Percentiles rank a stretch among this genome's conserved stretches.
These are phyloP conservation scores for Gonapodya sp. DNA, from an alignment of 192 early-diverging fungal species.

Conservation along the genomic window DNA sequence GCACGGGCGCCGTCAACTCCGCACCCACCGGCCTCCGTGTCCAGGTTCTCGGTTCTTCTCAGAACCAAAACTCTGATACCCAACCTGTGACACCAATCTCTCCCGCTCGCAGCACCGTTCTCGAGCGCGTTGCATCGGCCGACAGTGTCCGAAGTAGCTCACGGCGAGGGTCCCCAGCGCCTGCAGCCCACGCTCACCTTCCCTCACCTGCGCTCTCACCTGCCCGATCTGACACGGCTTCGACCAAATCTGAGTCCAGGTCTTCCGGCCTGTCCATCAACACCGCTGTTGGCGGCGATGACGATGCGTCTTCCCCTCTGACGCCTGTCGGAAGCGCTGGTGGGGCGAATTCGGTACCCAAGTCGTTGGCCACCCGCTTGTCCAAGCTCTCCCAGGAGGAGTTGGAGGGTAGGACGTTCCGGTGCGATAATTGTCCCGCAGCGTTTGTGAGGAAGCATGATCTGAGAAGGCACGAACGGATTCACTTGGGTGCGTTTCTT, in stretches of 20 bases:
- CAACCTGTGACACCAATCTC: background rate
- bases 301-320: background rate
- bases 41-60: background rate
- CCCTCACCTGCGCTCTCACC: background rate
- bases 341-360: background rate
- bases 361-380: background rate
- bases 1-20: too few relatives aligned
- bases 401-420: background rate
- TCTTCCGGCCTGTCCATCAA: background rate
- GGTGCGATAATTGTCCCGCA: slow-evolving; percentile 10
- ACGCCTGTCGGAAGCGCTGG: background rate
- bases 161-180: too few relatives aligned
- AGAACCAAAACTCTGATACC: background rate
- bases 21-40: background rate
- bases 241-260: background rate
- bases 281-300: background rate
- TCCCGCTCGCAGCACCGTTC: background rate
- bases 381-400: background rate
- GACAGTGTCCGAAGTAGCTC: background rate
- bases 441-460: slow-evolving; percentile 14
- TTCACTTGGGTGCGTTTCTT: slow-evolving; percentile 2
- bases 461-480: slow-evolving; percentile 12
- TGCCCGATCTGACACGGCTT: background rate
- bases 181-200: background rate
- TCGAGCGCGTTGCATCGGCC: background rate